Evolutionary conservation across 2,329 filamentous ascomycete species (phyloP).

Genomic region (Pseudogymnoascus pannorum): DNA sequence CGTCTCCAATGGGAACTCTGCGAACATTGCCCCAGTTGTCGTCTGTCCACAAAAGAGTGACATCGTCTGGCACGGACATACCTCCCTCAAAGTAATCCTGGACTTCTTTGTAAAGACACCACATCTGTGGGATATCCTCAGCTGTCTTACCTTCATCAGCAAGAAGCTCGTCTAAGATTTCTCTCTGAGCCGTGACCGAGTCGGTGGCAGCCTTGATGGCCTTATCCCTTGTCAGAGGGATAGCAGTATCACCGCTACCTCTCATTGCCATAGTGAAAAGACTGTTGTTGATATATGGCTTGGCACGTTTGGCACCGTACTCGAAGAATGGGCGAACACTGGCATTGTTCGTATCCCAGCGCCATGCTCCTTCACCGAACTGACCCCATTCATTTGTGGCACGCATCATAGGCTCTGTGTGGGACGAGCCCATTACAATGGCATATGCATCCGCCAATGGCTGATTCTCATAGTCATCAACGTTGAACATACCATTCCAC

Average conservation of each 20-base stretch:
- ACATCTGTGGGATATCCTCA: conserved; percentile 53
- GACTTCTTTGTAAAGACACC: conserved; percentile 69
- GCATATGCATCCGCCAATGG: conserved; percentile 66
- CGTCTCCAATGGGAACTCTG: conserved; percentile 50
- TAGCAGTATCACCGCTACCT: conserved; percentile 59
- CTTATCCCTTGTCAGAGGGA: conserved; percentile 44
- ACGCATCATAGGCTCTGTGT: conserved; percentile 65
- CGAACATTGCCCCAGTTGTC: conserved; percentile 62
- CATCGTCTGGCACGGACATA: conserved; percentile 54
- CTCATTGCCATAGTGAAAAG: conserved; percentile 66
- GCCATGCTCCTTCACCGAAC: conserved; percentile 53
- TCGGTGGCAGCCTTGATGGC: conserved; percentile 52
- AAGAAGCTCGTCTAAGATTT: conserved; percentile 50
- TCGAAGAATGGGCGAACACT: conserved; percentile 62
- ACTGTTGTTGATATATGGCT: conserved; percentile 55
- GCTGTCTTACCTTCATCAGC: conserved; percentile 32
- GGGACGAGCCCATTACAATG: conserved; percentile 64
- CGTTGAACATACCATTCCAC: conserved; percentile 65
- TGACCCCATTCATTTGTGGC: conserved; percentile 49
- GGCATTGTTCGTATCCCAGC: conserved; percentile 61
- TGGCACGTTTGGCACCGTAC: conserved; percentile 57
- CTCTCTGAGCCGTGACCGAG: conserved; percentile 52
- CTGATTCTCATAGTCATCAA: conserved; percentile 63
- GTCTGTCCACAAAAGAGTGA: conserved; percentile 62
- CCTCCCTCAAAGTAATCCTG: conserved; percentile 59